phyloP scores from a whole-genome alignment of 2,329 filamentous ascomycete species.

The Pezicula radicicola region DNA sequence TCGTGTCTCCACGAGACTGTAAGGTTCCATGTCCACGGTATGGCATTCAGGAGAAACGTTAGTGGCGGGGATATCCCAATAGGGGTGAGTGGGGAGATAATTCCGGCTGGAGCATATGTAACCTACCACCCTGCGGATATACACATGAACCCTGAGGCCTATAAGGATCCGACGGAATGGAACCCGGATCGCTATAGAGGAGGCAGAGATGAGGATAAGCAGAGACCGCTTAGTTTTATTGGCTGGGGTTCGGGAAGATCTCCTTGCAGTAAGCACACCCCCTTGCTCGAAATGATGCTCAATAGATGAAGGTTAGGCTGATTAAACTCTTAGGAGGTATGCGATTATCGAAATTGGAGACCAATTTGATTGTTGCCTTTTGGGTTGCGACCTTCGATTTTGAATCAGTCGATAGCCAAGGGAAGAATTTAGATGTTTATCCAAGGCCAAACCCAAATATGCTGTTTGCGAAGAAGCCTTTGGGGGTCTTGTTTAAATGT shows the following conservation, averaged over 20 bases:
- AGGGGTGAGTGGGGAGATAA: conserved; percentile 41
- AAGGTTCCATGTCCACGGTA: conserved; percentile 44
- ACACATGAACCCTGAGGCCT: conserved; percentile 45
- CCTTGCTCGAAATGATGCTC: conserved; percentile 4
- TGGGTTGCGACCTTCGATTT: conserved; percentile 49
- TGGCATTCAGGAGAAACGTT: conserved; percentile 49
- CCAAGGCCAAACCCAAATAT: not conserved
- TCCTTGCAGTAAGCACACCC: conserved; percentile 35
- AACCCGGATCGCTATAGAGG: conserved; percentile 47
- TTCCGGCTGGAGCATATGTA: conserved; percentile 46
- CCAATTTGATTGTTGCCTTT: conserved; percentile 44
- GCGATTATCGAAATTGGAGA: conserved; percentile 50
- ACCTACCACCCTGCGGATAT: conserved; percentile 44
- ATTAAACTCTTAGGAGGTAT: conserved; percentile 17
- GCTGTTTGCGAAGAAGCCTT: not conserved
- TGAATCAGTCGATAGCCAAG: conserved; percentile 32
- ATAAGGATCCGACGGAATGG: conserved; percentile 44
- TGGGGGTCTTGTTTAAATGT: not conserved
- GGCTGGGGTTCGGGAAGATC: conserved; percentile 14
- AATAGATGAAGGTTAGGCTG: conserved; percentile 5
- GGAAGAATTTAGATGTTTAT: not conserved
- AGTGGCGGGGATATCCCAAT: conserved; percentile 42
- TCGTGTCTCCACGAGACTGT: conserved; percentile 51
- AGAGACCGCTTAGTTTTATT: conserved; percentile 7
- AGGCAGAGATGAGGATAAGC: conserved; percentile 41